phyloP scores from a whole-genome alignment of 129 eudicot genomes.

The Flaveria bidentis region DNA sequence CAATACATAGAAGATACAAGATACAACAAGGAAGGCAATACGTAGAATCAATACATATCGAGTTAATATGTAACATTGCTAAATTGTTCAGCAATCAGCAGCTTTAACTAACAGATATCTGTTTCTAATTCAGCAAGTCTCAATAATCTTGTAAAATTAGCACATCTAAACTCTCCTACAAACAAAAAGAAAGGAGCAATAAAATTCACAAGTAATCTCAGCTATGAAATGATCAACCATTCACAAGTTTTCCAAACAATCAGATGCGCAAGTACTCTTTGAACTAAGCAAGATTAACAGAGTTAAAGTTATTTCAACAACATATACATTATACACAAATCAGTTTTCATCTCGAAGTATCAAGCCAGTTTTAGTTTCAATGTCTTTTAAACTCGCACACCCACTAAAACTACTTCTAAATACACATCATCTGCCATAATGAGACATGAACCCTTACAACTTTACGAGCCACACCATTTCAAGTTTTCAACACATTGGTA shows the following conservation, averaged over 20 bases:
- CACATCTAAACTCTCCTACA: not conserved
- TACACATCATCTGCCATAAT: too few relatives aligned
- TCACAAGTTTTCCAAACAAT: not conserved
- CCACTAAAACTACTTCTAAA: too few relatives aligned
- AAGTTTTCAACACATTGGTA: too few relatives aligned
- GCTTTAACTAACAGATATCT: not conserved
- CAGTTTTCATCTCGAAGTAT: too few relatives aligned
- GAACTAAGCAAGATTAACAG: not conserved
- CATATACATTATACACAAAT: too few relatives aligned
- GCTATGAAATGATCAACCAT: not conserved
- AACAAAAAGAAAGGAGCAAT: not conserved
- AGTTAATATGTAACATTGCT: not conserved
- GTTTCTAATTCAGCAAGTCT: not conserved
- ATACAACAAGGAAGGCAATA: too few relatives aligned
- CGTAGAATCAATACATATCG: too few relatives aligned
- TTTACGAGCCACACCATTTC: too few relatives aligned
- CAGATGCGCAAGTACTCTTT: not conserved
- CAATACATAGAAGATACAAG: too few relatives aligned
- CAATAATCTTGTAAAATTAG: not conserved
- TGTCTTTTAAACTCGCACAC: too few relatives aligned
- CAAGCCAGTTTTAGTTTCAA: too few relatives aligned
- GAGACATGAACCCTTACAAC: too few relatives aligned
- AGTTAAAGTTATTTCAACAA: not conserved
- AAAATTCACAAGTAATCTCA: not conserved
- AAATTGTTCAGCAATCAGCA: not conserved